Evolutionary conservation across 2,329 filamentous ascomycete species (phyloP).

Genomic region (Calonectria hawksworthii): DNA sequence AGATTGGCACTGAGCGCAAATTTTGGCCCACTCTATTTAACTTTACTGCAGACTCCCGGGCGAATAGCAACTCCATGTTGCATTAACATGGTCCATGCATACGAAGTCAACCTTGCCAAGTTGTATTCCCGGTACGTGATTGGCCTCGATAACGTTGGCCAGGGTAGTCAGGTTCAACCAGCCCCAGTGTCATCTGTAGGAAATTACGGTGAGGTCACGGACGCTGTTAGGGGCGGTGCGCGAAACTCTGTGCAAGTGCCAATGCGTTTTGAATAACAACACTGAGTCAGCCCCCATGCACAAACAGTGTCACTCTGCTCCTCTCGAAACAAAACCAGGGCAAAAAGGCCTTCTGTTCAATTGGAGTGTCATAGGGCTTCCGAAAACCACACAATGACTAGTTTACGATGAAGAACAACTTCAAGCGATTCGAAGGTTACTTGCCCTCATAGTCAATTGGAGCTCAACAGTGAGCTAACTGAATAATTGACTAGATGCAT

Average conservation of each 20-base stretch:
- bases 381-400: neutral
- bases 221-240: neutral
- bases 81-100: neutral
- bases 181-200: neutral
- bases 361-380: neutral
- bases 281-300: neutral
- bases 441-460: neutral
- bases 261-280: neutral
- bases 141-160: neutral
- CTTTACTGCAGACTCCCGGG: neutral
- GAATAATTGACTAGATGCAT: neutral
- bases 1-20: neutral
- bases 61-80: neutral
- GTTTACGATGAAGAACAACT: neutral
- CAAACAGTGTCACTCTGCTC: neutral
- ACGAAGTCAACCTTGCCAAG: conserved; percentile 4
- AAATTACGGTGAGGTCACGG: neutral
- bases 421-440: conserved; percentile 1
- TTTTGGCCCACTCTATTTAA: neutral
- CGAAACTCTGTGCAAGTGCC: neutral
- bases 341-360: neutral
- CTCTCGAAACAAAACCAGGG: neutral
- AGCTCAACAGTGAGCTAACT: neutral
- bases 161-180: neutral
- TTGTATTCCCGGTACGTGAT: neutral